These are phyloP conservation scores for Salix caprea DNA, from an alignment of 345 rosid genomes.

Conservation along the genomic window DNA sequence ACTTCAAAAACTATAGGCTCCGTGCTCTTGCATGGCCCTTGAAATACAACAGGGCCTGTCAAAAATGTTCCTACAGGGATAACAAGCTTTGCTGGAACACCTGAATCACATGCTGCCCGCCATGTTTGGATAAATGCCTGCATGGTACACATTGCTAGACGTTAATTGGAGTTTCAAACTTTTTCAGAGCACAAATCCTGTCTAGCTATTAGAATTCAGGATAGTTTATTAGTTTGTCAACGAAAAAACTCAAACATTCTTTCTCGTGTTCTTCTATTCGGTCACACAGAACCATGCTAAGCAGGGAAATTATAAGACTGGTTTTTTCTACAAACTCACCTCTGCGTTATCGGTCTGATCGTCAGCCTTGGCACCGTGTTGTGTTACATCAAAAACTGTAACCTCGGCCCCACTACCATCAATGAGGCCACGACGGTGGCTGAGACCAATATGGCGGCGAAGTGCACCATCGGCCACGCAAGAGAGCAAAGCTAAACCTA, in stretches of 20 bases:
- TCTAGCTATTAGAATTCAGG: too few relatives aligned
- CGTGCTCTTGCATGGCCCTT: constrained; percentile 51
- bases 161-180: too few relatives aligned
- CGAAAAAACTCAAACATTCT: too few relatives aligned
- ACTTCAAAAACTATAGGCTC: constrained; percentile 34
- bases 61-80: constrained; percentile 45
- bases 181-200: neutral
- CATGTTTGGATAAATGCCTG: constrained; percentile 55
- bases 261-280: too few relatives aligned
- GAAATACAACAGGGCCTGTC: constrained; percentile 40
- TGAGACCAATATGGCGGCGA: neutral
- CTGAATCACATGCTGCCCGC: constrained; percentile 43
- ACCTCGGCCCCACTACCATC: constrained; percentile 15
- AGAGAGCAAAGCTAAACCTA: constrained; percentile 29
- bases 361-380: constrained; percentile 40
- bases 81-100: constrained; percentile 40
- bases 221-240: too few relatives aligned
- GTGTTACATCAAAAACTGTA: constrained; percentile 38
- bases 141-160: neutral
- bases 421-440: constrained; percentile 24
- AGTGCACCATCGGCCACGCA: constrained; percentile 36
- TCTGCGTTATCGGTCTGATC: constrained; percentile 31
- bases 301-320: too few relatives aligned
- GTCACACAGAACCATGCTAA: too few relatives aligned
- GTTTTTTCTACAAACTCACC: constrained; percentile 14